phyloP scores from a whole-genome alignment of 305 asterid genomes.

The Stenogyne calaminthoides region DNA sequence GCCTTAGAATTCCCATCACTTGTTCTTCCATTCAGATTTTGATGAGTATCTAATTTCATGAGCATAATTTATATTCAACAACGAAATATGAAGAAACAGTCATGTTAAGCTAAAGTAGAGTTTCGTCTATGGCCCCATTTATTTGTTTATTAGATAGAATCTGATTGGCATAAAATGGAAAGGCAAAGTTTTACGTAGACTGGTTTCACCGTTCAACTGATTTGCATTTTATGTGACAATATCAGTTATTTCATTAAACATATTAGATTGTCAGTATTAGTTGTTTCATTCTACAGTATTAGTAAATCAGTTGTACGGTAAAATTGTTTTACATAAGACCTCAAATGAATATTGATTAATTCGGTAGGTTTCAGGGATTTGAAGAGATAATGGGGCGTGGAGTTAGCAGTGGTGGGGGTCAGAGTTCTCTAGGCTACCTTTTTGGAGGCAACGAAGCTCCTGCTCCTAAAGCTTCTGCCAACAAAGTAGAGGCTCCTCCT shows the following conservation, averaged over 20 bases:
- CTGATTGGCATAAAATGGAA: background rate
- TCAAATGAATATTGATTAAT: background rate
- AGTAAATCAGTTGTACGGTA: too few relatives aligned
- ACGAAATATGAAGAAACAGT: background rate
- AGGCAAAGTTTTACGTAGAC: too few relatives aligned
- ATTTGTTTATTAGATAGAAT: conserved; percentile 4
- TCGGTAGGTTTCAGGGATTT: conserved; percentile 9
- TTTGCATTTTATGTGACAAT: too few relatives aligned
- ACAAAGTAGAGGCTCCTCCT: conserved; percentile 45
- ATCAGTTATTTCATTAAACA: too few relatives aligned
- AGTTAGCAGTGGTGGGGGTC: conserved; percentile 87
- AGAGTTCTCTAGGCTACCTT: conserved; percentile 80
- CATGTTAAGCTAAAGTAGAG: background rate
- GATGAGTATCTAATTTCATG: background rate
- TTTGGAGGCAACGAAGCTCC: conserved; percentile 74
- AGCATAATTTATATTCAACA: background rate
- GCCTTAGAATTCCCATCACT: background rate
- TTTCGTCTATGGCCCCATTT: background rate
- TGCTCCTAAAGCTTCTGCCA: conserved; percentile 54
- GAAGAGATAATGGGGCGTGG: conserved; percentile 75
- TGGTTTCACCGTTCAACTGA: too few relatives aligned
- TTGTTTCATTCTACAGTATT: too few relatives aligned
- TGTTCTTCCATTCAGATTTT: background rate
- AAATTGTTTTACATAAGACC: too few relatives aligned
- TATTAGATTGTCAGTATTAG: too few relatives aligned